These are phyloP conservation scores for Solanum bulbocastanum DNA, from an alignment of 257 asterid species.

Conservation along the genomic window DNA sequence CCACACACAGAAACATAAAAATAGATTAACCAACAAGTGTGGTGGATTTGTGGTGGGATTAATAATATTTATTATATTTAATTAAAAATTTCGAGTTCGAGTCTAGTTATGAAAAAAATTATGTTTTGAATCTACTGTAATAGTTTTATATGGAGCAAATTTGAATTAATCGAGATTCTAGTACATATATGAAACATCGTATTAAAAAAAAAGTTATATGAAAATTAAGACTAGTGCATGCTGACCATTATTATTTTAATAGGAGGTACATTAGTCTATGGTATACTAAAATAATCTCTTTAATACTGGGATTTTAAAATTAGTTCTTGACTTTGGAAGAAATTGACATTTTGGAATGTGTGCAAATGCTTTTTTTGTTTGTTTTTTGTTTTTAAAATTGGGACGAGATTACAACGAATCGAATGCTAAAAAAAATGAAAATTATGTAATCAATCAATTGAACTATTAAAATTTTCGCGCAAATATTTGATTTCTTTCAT, in stretches of 20 bases:
- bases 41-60: not conserved
- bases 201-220: not conserved
- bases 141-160: too few relatives aligned
- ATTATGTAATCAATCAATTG: rapidly evolving
- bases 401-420: too few relatives aligned
- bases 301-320: not conserved
- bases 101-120: too few relatives aligned
- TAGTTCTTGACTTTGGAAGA: not conserved
- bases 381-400: too few relatives aligned
- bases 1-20: not conserved
- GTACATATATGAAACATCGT: not conserved
- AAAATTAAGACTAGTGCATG: not conserved
- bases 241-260: not conserved
- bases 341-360: not conserved
- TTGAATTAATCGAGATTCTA: too few relatives aligned
- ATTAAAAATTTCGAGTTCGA: too few relatives aligned
- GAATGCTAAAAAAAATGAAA: too few relatives aligned
- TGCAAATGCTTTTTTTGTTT: not conserved
- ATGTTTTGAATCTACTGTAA: too few relatives aligned
- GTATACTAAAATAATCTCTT: not conserved
- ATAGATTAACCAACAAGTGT: not conserved
- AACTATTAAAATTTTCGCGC: not conserved
- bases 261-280: not conserved
- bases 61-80: too few relatives aligned
- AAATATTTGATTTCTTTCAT: not conserved